A percentile compares a stretch with the other conserved stretches of the same genome.
phyloP scores from a whole-genome alignment of 441 rosid species.

The Pelargonium cotyledonis region DNA sequence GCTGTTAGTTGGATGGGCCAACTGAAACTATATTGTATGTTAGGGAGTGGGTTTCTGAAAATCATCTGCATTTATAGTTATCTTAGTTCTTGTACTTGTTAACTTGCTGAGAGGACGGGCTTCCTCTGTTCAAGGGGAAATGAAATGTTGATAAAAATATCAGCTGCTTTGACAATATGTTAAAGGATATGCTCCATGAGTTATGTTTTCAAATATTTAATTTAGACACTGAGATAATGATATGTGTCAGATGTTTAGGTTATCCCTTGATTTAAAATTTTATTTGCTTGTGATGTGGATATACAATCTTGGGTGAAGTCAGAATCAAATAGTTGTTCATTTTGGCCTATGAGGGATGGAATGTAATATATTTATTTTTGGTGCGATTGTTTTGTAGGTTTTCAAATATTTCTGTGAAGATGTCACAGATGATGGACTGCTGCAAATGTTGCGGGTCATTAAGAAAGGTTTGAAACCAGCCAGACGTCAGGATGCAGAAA shows the following conservation, averaged over 20 bases:
- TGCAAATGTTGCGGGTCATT: slow-evolving; percentile 76
- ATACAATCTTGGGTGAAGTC: neutral
- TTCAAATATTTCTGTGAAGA: slow-evolving; percentile 74
- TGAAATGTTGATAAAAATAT: neutral
- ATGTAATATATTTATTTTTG: neutral
- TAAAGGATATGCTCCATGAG: neutral
- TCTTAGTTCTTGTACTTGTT: neutral
- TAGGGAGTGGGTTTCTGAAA: neutral
- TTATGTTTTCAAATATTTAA: no score
- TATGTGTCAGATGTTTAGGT: neutral
- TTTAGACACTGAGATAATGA: neutral
- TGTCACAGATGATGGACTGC: slow-evolving; percentile 65
- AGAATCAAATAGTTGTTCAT: neutral
- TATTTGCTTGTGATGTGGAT: neutral
- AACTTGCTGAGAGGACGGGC: neutral
- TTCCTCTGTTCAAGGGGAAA: neutral
- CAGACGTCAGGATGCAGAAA: slow-evolving; percentile 56
- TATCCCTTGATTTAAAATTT: neutral
- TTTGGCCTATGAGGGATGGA: neutral
- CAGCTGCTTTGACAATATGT: slow-evolving; percentile 3
- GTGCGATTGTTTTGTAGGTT: slow-evolving; percentile 40
- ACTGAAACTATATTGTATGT: neutral
- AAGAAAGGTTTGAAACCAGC: slow-evolving; percentile 87
- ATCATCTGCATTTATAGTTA: neutral
- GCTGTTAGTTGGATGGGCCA: neutral